A percentile compares a stretch with the other conserved stretches of the same genome.
Evolutionary conservation across 805 yeast species (phyloP).

Genomic region (Saturnispora hagleri): DNA sequence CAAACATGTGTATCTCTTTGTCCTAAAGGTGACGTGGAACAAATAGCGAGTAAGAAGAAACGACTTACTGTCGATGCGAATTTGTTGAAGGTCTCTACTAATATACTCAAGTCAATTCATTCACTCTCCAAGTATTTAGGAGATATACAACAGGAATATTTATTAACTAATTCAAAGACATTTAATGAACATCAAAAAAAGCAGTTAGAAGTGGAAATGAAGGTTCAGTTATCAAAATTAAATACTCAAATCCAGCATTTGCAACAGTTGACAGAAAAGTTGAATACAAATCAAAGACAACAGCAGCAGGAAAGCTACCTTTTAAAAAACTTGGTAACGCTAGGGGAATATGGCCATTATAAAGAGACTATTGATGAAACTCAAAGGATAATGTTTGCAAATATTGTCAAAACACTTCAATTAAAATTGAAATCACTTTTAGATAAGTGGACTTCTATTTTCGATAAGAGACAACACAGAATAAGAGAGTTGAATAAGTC

Average conservation of each 20-base stretch:
- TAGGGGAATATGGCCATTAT: constrained; percentile 31
- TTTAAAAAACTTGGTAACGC: constrained; percentile 22
- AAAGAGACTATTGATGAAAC: constrained; percentile 30
- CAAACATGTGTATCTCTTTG: constrained; percentile 6
- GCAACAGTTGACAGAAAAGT: neutral
- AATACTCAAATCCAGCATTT: constrained; percentile 17
- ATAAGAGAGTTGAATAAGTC: constrained; percentile 30
- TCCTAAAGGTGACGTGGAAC: neutral
- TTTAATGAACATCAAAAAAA: constrained; percentile 22
- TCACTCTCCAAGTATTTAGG: constrained; percentile 10
- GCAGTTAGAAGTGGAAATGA: constrained; percentile 21
- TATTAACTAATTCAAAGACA: constrained; percentile 23
- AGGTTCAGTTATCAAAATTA: constrained; percentile 17
- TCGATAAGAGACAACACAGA: constrained; percentile 38
- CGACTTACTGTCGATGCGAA: neutral
- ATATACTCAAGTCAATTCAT: constrained; percentile 1
- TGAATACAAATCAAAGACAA: neutral
- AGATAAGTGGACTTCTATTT: constrained; percentile 38
- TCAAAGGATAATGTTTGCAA: constrained; percentile 37
- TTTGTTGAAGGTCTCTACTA: neutral
- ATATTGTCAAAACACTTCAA: constrained; percentile 40
- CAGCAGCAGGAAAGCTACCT: constrained; percentile 5
- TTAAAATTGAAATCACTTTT: constrained; percentile 35
- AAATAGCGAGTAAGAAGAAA: neutral
- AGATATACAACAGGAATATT: constrained; percentile 29